Percentiles rank a stretch among this genome's conserved stretches.
Evolutionary conservation across 2,329 filamentous ascomycete genomes (phyloP).

Genomic region (Venturiaceae sp.): DNA sequence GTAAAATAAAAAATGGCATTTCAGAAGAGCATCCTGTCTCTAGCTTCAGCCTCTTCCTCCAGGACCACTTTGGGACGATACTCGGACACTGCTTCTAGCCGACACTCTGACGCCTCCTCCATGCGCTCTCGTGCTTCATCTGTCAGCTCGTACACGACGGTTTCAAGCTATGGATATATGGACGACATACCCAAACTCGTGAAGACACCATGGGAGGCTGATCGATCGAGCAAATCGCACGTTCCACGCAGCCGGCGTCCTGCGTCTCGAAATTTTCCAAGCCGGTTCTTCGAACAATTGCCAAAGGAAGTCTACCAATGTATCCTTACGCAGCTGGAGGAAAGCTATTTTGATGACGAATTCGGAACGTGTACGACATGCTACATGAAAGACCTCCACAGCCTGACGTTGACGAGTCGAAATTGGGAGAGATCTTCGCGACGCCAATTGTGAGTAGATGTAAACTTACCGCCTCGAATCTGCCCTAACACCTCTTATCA

Average conservation of each 20-base stretch:
- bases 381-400: slow-evolving; percentile 43
- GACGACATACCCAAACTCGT: slow-evolving; percentile 7
- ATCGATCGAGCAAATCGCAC: slow-evolving; percentile 3
- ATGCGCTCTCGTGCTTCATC: background rate
- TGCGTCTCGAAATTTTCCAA: background rate
- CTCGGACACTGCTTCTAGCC: background rate
- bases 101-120: background rate
- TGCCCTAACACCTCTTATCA: slow-evolving; percentile 15
- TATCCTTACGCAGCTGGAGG: slow-evolving; percentile 41
- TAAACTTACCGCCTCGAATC: too few species aligned
- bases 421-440: slow-evolving; percentile 46
- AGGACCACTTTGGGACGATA: background rate
- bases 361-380: slow-evolving; percentile 39
- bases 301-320: slow-evolving; percentile 46
- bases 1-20: background rate
- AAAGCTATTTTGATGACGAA: slow-evolving; percentile 25
- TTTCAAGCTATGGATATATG: background rate
- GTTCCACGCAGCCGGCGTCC: background rate
- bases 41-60: background rate
- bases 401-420: slow-evolving; percentile 43
- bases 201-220: slow-evolving; percentile 9
- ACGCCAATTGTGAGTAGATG: slow-evolving; percentile 35
- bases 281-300: slow-evolving; percentile 25
- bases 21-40: background rate
- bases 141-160: background rate